Conservation (phyloP, 345 rosid genomes). For the Acer yangbiense region DNA sequence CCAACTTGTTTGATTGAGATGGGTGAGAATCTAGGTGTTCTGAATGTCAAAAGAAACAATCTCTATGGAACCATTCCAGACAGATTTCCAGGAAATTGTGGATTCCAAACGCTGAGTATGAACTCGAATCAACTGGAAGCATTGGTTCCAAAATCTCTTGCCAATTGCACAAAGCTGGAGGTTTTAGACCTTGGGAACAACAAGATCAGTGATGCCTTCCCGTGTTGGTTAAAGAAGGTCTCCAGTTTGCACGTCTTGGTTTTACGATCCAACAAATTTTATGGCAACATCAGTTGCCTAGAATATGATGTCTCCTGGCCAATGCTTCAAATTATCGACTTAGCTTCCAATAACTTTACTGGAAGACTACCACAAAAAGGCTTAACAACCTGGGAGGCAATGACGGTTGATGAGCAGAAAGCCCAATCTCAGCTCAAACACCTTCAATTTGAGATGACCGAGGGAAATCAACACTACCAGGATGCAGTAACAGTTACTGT, state of each 20-base stretch:
- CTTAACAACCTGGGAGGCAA: slow-evolving; percentile 36
- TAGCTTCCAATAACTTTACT: slow-evolving; percentile 38
- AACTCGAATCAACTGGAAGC: too few relatives aligned
- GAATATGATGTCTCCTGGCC: neutral
- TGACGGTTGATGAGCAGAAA: slow-evolving; percentile 24
- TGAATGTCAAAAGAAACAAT: too few relatives aligned
- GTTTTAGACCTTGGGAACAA: too few relatives aligned
- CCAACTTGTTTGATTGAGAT: too few relatives aligned
- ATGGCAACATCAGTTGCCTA: slow-evolving; percentile 20
- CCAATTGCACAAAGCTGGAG: too few relatives aligned
- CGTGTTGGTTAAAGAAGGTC: slow-evolving; percentile 31
- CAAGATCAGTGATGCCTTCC: slow-evolving; percentile 1
- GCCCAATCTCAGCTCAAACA: slow-evolving; percentile 14
- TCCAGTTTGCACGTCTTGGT: slow-evolving; percentile 37
- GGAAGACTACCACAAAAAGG: slow-evolving; percentile 19
- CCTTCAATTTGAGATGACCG: slow-evolving; percentile 15
- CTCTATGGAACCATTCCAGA: too few relatives aligned
- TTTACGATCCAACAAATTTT: slow-evolving; percentile 32
- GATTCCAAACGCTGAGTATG: too few relatives aligned
- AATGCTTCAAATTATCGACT: slow-evolving; percentile 12
- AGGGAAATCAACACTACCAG: neutral
- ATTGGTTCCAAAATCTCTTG: neutral
- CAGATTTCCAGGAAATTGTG: too few relatives aligned
- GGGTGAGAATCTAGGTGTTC: too few relatives aligned
- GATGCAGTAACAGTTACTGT: slow-evolving; percentile 38